Base-by-base conservation (phyloP, 768 basidiomycete genomes). In the Leccinum sublutescens region DNA sequence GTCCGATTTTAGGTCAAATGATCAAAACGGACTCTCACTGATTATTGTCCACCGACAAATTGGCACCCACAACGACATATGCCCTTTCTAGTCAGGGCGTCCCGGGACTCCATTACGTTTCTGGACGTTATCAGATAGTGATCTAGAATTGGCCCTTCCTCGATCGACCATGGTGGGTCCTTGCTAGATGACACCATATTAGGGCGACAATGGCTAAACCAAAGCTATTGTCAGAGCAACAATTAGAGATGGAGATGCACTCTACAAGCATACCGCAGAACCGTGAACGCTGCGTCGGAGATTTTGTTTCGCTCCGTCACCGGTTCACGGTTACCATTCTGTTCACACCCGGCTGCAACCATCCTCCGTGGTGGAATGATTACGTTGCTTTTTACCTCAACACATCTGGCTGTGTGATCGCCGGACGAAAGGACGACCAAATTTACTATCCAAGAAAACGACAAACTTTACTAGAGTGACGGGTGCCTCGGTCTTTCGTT, bases 91-190 rank as follows among this genome's bases (percentile, higher is more conserved):
- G 55, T 40, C 29, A 56, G 33, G 27, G 52, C 19, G n/a, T 7
- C 31, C 14, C 14, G 31, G 33, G 12, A 34, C 33, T 34, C 33
- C 29, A 56, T 34, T 33, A 52, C 54, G 52, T 59, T 5, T 7
- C 9, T 7, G 21, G 40, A 62, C 59, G 55, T 58, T 55, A 65
- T 58, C 57, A 15, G n/a, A n/a, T 49, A 49, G 19, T 21, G 48
- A n/a, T 34, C 33, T 11, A 47, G 54, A 54, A 36, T 9, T 57
- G n/a, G 14, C 7, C 31, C 51, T 33, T 23, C 29, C 29, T 29
- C 14, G 21, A 11, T 54, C 14, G 17, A 11, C 51, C 50, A 55
- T 62, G 54, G 59, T 56, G 40, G n/a, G 25, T 36, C 36, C 43
- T 55, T 34, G 27, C 34, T 23, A 29, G 19, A 51, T 56, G 23